phyloP scores from a whole-genome alignment of 805 yeast species.

The Kazachstania viticola region DNA sequence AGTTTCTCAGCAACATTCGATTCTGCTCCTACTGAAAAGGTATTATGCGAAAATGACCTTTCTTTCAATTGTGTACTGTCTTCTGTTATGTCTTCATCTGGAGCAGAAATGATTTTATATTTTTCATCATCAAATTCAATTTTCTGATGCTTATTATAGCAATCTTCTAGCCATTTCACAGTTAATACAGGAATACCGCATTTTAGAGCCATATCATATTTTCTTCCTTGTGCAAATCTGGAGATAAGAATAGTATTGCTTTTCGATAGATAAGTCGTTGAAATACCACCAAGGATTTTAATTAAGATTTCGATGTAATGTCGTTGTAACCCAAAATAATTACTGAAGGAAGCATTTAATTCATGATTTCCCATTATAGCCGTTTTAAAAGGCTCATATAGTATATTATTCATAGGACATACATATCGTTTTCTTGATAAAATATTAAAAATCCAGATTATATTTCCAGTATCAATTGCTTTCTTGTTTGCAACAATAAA shows the following conservation, averaged over 20 bases:
- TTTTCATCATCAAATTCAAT: background rate
- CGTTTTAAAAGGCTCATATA: slow-evolving; percentile 55
- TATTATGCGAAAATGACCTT: too few relatives aligned
- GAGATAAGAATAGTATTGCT: slow-evolving; percentile 65
- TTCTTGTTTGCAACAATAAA: slow-evolving; percentile 26
- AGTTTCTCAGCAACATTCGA: too few relatives aligned
- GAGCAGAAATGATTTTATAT: background rate
- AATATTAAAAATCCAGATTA: slow-evolving; percentile 68
- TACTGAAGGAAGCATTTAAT: slow-evolving; percentile 56
- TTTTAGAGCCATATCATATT: slow-evolving; percentile 55
- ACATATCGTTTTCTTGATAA: slow-evolving; percentile 43
- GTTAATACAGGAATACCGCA: slow-evolving; percentile 40
- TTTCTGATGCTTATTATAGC: slow-evolving; percentile 27
- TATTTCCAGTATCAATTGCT: slow-evolving; percentile 42
- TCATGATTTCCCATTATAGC: slow-evolving; percentile 41
- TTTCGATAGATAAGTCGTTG: slow-evolving; percentile 51
- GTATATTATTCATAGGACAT: slow-evolving; percentile 42
- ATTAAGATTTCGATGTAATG: slow-evolving; percentile 55
- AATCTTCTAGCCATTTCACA: slow-evolving; percentile 83
- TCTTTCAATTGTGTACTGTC: background rate
- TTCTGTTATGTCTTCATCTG: background rate
- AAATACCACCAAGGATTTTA: slow-evolving; percentile 60
- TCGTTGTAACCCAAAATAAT: slow-evolving; percentile 79
- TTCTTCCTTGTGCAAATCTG: slow-evolving; percentile 56
- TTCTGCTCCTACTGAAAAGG: too few relatives aligned